Evolutionary conservation across 306 rosid genomes (phyloP).

Genomic region (Sicyos baderoa): DNA sequence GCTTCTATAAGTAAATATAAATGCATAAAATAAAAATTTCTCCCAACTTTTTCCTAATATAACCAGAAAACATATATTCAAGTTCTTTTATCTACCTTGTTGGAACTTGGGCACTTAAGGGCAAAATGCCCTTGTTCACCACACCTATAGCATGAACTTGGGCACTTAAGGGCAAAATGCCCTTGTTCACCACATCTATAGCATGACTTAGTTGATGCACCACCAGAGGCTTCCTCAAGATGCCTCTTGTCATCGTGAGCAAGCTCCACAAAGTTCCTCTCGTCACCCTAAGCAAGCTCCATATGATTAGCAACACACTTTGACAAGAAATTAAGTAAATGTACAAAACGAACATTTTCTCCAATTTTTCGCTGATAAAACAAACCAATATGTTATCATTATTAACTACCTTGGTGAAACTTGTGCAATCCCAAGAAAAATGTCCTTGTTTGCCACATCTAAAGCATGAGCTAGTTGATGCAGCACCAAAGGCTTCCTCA

Average conservation of each 20-base stretch:
- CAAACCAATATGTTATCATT: background rate
- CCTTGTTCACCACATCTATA: conserved; percentile 69
- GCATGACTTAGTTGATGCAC: conserved; percentile 49
- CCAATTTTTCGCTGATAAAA: background rate
- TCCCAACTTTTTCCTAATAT: background rate
- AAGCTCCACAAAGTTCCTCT: no score
- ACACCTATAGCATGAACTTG: conserved; percentile 58
- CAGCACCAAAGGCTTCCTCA: conserved; percentile 36
- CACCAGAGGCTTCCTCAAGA: conserved; percentile 33
- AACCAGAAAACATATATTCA: no score
- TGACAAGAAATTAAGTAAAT: no score
- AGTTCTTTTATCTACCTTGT: conserved; percentile 31
- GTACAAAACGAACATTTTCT: background rate
- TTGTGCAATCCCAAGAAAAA: conserved; percentile 70
- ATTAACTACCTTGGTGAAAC: conserved; percentile 35
- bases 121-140: conserved; percentile 89
- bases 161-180: conserved; percentile 82
- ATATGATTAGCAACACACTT: no score
- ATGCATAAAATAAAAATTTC: background rate
- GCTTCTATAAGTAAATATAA: background rate
- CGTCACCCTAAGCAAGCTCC: no score
- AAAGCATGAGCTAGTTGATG: conserved; percentile 49
- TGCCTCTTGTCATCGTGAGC: no score
- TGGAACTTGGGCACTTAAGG: conserved; percentile 52
- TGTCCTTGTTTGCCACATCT: conserved; percentile 62